Base-by-base conservation (phyloP, 1,139 yeast species). In the Saccharomycopsis hybrid region DNA sequence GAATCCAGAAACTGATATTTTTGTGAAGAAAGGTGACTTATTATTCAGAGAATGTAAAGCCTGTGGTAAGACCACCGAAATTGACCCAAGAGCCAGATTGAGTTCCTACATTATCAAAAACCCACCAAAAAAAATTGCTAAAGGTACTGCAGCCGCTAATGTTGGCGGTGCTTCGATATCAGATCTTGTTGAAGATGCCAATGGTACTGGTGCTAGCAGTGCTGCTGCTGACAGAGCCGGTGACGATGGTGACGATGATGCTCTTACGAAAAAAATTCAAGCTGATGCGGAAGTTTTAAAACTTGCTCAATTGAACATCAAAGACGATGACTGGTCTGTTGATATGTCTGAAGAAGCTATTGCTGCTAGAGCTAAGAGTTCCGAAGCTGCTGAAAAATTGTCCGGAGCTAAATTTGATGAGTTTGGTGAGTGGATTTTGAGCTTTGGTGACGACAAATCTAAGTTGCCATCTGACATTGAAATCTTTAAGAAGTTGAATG, bases 291-390 rank as follows among this genome's bases (percentile, higher is more conserved):
- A 89, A 11, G 80, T 76, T 48, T 73, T 86, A 57, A 72, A 74
- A 33, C 70, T 68, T 39, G 65, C 70, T 35, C 74, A 74, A 53
- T 80, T 85, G 52, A 82, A 80, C 58, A 76, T 77, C 47, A 80
- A 80, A 57, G 96, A 89, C 63, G 97, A 87, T 60, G 96, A 88
- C 58, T 92, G 98, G 98, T 89, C 97, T 27, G 97, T 90, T 48
- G 99, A 92, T 66, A 86, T 92, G 80, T 86, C 96, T 49, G 95
- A 86, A 65, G 98, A 89, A 68, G 98, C 98, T 50, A 88, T 94
- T 59, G 85, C 86, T 63, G 89, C 87, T 42, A 86, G 99, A 70
- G 96, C 96, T 51, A 74, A 81, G 62, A 95, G 85, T 64, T 67
- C 62, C 44, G 56, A 62, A 11, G 71, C 67, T 38, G 66, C 70